These are phyloP conservation scores for Sporopachydermia lactativora DNA, from an alignment of 805 yeast species.

Conservation along the genomic window DNA sequence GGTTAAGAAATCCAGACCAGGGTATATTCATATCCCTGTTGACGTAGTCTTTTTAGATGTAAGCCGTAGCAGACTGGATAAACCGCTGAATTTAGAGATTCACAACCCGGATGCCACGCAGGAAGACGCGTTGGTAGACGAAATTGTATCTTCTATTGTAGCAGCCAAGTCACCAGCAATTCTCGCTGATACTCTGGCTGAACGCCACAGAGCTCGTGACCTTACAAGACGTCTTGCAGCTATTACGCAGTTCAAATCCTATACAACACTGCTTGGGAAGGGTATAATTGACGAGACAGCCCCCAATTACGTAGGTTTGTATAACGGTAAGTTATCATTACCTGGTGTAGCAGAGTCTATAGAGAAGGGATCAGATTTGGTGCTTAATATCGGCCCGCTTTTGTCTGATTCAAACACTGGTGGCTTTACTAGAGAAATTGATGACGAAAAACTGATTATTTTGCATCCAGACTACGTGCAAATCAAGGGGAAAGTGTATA, in stretches of 20 bases:
- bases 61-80: conserved; percentile 21
- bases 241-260: conserved; percentile 38
- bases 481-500: conserved; percentile 27
- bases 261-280: conserved; percentile 55
- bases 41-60: conserved; percentile 38
- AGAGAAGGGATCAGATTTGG: conserved; percentile 41
- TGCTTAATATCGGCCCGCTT: conserved; percentile 57
- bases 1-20: conserved; percentile 54
- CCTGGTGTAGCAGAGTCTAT: conserved; percentile 33
- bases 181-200: conserved; percentile 56
- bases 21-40: conserved; percentile 64
- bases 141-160: conserved; percentile 38
- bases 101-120: conserved; percentile 12
- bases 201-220: conserved; percentile 36
- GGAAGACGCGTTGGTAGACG: conserved; percentile 22
- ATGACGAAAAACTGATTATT: conserved; percentile 28
- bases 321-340: conserved; percentile 45
- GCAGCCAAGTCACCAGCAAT: conserved; percentile 44
- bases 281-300: conserved; percentile 60
- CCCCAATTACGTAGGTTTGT: conserved; percentile 54
- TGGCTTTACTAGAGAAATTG: conserved; percentile 36
- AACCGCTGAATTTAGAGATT: conserved; percentile 19
- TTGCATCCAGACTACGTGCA: conserved; percentile 40
- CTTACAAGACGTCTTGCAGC: conserved; percentile 34
- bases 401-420: conserved; percentile 61